Evolutionary conservation across 139 green algal genomes (phyloP).

Genomic region (Chloropicon primus): DNA sequence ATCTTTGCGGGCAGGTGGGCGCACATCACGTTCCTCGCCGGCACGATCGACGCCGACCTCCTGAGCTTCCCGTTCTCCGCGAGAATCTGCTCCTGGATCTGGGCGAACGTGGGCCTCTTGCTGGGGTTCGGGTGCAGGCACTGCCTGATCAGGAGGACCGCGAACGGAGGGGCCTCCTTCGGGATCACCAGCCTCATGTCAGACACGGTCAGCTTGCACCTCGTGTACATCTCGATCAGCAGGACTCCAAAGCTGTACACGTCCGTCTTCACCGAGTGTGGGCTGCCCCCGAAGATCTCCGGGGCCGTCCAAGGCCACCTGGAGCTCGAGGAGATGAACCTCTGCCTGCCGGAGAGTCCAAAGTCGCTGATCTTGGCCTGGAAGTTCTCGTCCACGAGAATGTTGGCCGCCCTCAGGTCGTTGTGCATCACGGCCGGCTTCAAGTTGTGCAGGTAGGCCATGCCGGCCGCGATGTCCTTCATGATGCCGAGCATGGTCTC

Average conservation of each 20-base stretch:
- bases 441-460: slow-evolving; percentile 5
- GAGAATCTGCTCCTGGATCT: background rate
- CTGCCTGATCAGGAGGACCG: background rate
- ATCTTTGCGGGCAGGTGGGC: background rate
- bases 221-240: background rate
- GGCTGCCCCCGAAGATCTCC: background rate
- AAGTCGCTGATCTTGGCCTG: slow-evolving; percentile 3
- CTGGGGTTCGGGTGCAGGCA: background rate
- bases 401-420: slow-evolving; percentile 1
- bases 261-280: background rate
- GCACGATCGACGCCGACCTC: background rate
- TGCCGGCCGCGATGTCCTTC: slow-evolving; percentile 2
- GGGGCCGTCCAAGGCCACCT: background rate
- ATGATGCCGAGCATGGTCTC: slow-evolving; percentile 1
- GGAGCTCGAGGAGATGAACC: background rate
- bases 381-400: slow-evolving; percentile 3
- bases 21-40: background rate
- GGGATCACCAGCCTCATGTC: background rate
- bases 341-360: background rate
- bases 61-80: background rate
- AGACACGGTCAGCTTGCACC: background rate
- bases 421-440: slow-evolving; percentile 1
- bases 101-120: background rate
- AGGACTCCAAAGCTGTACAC: background rate
- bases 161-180: background rate